phyloP scores from a whole-genome alignment of 257 asterid genomes.

The Rauvolfia tetraphylla region DNA sequence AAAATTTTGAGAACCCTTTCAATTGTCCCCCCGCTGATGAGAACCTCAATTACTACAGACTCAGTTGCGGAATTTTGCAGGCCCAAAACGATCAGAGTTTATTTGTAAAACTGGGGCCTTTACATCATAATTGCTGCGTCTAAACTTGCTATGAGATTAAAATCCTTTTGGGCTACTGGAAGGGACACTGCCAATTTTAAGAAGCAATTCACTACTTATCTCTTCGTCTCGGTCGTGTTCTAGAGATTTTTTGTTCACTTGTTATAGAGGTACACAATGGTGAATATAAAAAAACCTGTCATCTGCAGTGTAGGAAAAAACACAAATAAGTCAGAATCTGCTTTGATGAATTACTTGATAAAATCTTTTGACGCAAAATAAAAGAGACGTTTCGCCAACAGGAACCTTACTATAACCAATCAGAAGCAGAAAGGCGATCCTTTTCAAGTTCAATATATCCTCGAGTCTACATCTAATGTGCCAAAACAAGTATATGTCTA shows the following conservation, averaged over 20 bases:
- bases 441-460: not conserved
- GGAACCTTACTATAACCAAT: not conserved
- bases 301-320: constrained; percentile 34
- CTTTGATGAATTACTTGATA: not conserved
- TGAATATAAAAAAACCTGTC: constrained; percentile 68
- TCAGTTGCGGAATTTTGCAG: not conserved
- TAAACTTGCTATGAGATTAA: too few relatives aligned
- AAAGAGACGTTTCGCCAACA: not conserved
- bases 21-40: too few relatives aligned
- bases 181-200: not conserved
- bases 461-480: too few relatives aligned
- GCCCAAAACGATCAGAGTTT: not conserved
- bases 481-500: not conserved
- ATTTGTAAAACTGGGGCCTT: not conserved
- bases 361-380: not conserved
- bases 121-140: not conserved
- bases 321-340: not conserved
- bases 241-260: constrained; percentile 38
- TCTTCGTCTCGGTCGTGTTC: constrained; percentile 3
- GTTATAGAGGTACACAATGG: constrained; percentile 55
- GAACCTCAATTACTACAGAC: not conserved
- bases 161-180: too few relatives aligned
- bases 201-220: not conserved
- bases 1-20: not conserved
- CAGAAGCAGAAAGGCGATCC: not conserved